Evolutionary conservation across 106 monocot species (phyloP).

Genomic region (Hemerocallis citrina): DNA sequence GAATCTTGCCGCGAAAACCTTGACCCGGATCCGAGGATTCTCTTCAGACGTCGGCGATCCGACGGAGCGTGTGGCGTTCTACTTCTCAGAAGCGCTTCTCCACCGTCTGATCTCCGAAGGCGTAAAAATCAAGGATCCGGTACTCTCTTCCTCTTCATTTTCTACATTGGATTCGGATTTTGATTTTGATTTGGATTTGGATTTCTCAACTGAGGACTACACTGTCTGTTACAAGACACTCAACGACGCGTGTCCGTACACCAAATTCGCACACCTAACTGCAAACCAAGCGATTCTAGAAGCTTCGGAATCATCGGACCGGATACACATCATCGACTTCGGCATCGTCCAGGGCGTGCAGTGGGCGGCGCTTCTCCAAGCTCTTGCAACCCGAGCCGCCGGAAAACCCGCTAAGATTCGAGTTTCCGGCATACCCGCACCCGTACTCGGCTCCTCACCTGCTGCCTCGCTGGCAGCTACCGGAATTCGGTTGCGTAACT

Average conservation of each 20-base stretch:
- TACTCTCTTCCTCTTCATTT: not conserved
- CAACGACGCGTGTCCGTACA: constrained; percentile 91
- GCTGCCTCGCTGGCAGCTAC: constrained; percentile 50
- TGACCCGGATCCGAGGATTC: constrained; percentile 35
- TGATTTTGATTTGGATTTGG: no score
- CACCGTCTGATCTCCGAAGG: constrained; percentile 40
- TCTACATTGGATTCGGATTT: not conserved
- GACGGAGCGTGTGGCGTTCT: constrained; percentile 72
- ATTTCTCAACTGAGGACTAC: constrained; percentile 30
- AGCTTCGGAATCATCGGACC: constrained; percentile 51
- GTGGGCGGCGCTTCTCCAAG: constrained; percentile 94
- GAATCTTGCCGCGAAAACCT: constrained; percentile 42
- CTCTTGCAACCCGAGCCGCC: constrained; percentile 59
- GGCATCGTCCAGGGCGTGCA: constrained; percentile 85
- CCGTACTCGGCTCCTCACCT: constrained; percentile 32
- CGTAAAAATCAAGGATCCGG: no score
- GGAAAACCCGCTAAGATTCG: constrained; percentile 70
- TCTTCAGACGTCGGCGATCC: constrained; percentile 66
- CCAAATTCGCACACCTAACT: constrained; percentile 91
- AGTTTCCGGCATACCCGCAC: constrained; percentile 82
- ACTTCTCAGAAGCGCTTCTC: constrained; percentile 72
- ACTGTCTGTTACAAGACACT: constrained; percentile 72
- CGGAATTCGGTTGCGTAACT: constrained; percentile 53
- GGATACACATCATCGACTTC: constrained; percentile 90
- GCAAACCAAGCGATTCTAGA: constrained; percentile 98